phyloP scores from a whole-genome alignment of 2,329 filamentous ascomycete species.

The Apiospora saccharicola region DNA sequence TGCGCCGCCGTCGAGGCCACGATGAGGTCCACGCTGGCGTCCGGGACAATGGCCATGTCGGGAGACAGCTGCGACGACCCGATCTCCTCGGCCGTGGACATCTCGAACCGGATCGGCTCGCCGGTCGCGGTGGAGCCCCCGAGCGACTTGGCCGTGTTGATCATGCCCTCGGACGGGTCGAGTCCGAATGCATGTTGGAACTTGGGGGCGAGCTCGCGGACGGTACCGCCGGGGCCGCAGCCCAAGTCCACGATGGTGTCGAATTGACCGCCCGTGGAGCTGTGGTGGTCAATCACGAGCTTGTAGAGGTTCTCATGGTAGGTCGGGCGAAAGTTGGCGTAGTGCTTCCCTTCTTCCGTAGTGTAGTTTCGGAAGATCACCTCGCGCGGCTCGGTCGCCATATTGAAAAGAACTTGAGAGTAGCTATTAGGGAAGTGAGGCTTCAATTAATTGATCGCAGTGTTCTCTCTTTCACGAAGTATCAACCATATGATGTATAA shows the following conservation, averaged over 20 bases:
- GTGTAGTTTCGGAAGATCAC: slow-evolving; percentile 56
- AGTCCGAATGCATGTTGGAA: slow-evolving; percentile 57
- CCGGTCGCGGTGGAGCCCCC: slow-evolving; percentile 24
- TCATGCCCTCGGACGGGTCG: slow-evolving; percentile 62
- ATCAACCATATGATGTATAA: not conserved
- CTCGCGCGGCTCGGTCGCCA: slow-evolving; percentile 37
- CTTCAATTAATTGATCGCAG: not conserved
- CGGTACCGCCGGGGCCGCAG: slow-evolving; percentile 62
- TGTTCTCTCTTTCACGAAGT: not conserved
- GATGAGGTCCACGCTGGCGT: slow-evolving; percentile 55
- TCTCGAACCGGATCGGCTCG: slow-evolving; percentile 48
- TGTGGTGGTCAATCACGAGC: slow-evolving; percentile 54
- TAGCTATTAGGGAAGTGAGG: too few relatives aligned
- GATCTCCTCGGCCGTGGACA: slow-evolving; percentile 54
- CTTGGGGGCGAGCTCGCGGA: slow-evolving; percentile 51
- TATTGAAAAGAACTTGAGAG: not conserved
- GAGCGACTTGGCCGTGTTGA: slow-evolving; percentile 50
- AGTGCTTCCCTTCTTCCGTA: slow-evolving; percentile 50
- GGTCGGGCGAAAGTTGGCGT: slow-evolving; percentile 49
- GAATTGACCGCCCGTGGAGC: slow-evolving; percentile 51
- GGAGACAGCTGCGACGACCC: not conserved
- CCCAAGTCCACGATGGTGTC: slow-evolving; percentile 60
- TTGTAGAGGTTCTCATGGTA: slow-evolving; percentile 58
- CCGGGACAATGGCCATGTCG: slow-evolving; percentile 34
- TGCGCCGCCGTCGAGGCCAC: slow-evolving; percentile 59